phyloP scores from a whole-genome alignment of 2,329 filamentous ascomycete genomes.

The Fusarium sp. region DNA sequence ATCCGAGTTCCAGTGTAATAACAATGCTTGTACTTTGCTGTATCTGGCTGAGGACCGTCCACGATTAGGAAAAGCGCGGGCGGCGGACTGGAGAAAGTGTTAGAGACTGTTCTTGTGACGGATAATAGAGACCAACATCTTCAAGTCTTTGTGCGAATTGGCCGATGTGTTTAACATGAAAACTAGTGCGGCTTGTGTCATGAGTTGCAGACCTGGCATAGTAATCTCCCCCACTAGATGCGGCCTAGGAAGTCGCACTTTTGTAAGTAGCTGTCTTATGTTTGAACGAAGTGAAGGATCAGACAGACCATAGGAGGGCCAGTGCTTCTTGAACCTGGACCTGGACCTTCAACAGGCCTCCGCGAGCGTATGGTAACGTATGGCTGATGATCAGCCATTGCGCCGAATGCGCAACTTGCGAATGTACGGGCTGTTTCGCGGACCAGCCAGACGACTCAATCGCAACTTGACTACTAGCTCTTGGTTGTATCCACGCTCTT shows the following conservation, averaged over 20 bases:
- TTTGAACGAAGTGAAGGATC: background rate
- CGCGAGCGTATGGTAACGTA: slow-evolving; percentile 65
- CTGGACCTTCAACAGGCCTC: slow-evolving; percentile 56
- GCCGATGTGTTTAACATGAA: slow-evolving; percentile 65
- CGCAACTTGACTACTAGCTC: background rate
- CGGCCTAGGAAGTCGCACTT: slow-evolving; percentile 19
- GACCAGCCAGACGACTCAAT: slow-evolving; percentile 4
- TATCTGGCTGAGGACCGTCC: slow-evolving; percentile 63
- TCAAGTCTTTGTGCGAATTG: slow-evolving; percentile 64
- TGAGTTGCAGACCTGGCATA: slow-evolving; percentile 58
- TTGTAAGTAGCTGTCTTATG: slow-evolving; percentile 26
- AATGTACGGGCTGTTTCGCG: background rate
- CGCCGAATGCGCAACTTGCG: slow-evolving; percentile 2
- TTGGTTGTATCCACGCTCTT: slow-evolving; percentile 2
- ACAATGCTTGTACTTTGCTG: slow-evolving; percentile 62
- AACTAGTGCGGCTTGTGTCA: slow-evolving; percentile 66
- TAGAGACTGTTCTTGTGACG: background rate
- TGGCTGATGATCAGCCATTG: slow-evolving; percentile 56
- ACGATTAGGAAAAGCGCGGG: slow-evolving; percentile 65
- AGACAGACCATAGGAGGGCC: slow-evolving; percentile 58
- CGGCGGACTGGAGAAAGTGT: slow-evolving; percentile 59
- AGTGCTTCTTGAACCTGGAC: slow-evolving; percentile 57
- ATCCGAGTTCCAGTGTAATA: slow-evolving; percentile 67
- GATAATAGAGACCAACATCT: slow-evolving; percentile 54
- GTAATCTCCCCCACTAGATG: slow-evolving; percentile 35